phyloP scores from a whole-genome alignment of 1,284 basidiomycete genomes.

The Ceratobasidium papillatum region DNA sequence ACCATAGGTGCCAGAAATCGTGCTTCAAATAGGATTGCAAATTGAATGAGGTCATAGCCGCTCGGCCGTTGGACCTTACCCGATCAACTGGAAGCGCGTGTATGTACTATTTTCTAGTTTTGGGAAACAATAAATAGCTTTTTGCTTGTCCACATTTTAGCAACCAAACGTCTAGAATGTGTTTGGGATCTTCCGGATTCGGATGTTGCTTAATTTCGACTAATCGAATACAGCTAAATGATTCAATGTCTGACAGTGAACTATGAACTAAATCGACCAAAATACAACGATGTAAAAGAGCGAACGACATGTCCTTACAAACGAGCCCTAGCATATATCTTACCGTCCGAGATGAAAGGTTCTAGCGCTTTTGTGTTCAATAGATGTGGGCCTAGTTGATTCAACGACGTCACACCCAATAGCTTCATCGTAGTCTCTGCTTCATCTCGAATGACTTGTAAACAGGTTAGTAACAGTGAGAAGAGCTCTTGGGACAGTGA shows the following conservation, averaged over 20 bases:
- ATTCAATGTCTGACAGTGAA: neutral
- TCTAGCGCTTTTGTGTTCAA: constrained; percentile 36
- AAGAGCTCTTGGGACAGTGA: constrained; percentile 5
- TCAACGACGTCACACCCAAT: constrained; percentile 57
- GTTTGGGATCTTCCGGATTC: too few species aligned
- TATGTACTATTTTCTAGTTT: too few species aligned
- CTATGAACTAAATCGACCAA: neutral
- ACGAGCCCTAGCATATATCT: constrained; percentile 9
- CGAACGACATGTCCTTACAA: neutral
- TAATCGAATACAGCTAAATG: neutral
- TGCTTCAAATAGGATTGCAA: too few species aligned
- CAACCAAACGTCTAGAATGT: too few species aligned
- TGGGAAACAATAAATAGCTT: too few species aligned
- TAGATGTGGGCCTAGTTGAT: constrained; percentile 46
- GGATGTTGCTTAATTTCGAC: neutral
- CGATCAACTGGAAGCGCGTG: too few species aligned
- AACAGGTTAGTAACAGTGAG: neutral
- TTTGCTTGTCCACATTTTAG: too few species aligned
- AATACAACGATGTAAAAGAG: neutral
- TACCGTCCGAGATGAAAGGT: neutral
- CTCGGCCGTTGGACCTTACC: too few species aligned
- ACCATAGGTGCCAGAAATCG: too few species aligned
- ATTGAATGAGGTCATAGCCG: too few species aligned
- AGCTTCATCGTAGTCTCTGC: constrained; percentile 59
- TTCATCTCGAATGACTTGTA: constrained; percentile 58